A percentile compares a stretch with the other conserved stretches of the same genome.
phyloP scores from a whole-genome alignment of 1,284 basidiomycete species.

The Athelia sp. region DNA sequence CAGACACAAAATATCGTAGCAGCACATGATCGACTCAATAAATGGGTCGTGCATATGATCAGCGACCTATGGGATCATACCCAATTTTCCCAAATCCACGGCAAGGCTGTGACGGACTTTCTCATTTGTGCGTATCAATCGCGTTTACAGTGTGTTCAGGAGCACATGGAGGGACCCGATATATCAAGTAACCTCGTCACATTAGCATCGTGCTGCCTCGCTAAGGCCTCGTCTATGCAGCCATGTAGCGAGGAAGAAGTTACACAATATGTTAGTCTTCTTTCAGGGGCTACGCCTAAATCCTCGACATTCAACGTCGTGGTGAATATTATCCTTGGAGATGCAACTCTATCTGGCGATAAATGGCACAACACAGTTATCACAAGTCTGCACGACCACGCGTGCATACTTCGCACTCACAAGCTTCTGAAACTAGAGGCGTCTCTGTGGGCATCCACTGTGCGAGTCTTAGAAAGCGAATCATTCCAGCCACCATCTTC shows the following conservation, averaged over 20 bases:
- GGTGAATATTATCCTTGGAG: constrained; percentile 12
- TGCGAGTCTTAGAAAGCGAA: constrained; percentile 39
- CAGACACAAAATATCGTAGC: not conserved
- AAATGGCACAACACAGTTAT: no score
- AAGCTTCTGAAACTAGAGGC: constrained; percentile 38
- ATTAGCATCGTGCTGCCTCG: constrained; percentile 23
- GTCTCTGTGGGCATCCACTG: constrained; percentile 47
- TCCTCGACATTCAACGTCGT: constrained; percentile 26
- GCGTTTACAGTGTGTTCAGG: no score
- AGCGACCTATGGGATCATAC: not conserved
- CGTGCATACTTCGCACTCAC: constrained; percentile 27
- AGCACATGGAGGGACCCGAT: not conserved
- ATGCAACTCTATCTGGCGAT: constrained; percentile 16
- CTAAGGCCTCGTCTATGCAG: constrained; percentile 8
- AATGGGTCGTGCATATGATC: not conserved
- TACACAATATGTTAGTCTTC: constrained; percentile 14
- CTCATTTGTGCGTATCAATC: no score
- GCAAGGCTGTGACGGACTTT: not conserved
- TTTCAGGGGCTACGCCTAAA: constrained; percentile 20
- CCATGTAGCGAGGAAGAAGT: not conserved
- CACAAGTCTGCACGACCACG: constrained; percentile 17
- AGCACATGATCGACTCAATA: not conserved
- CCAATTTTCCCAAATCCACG: not conserved
- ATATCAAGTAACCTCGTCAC: constrained; percentile 24
- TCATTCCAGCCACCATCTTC: constrained; percentile 13